Evolutionary conservation across 176 grass and related monocot genomes (phyloP), one percentile per base, ranked within the genome.

Genomic region (Bonia amplexicaulis): DNA sequence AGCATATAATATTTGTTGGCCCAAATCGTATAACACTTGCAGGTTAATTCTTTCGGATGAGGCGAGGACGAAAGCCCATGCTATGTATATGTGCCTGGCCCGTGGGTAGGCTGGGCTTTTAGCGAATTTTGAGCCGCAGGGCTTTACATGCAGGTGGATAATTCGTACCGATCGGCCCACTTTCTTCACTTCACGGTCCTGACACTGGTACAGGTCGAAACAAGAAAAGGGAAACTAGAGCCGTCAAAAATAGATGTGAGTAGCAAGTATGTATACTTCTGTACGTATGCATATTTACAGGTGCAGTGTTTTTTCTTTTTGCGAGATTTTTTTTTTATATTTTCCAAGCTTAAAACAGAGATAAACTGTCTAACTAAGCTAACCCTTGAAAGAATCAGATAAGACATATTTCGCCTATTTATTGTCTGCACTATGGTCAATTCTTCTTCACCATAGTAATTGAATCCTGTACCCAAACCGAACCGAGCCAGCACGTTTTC

Each of bases 381-480:
- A 88, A 80, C n/a, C 60, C 71, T 79, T 37, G 63, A 90, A 92
- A 86, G 85, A 97, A 97, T 94, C 47, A 69, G 60, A 73, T 77
- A 17, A 8, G 27, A 33, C 37, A 65, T 54, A 64, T 45, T 72
- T 92, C 35, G 14, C 81, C 85, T 89, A 83, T 93, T 76, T 83
- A 91, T 89, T 87, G 52, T 80, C 81, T 93, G 54, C 26, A 60
- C 89, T 85, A 88, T 80, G 62, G 73, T 80, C 55, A 83, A 25
- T 71, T 83, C 82, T 74, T 71, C 80, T 74, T 76, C 80, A 85
- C 86, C 89, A 83, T 88, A 91, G 86, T n/a, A 81, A 91, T 76
- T 67, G 75, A 89, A 85, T 77, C 74, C 2, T 87, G 58, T 68
- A 78, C 58, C 69, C 12, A 54, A 54, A 33, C 49, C 48, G 10